Conservation (phyloP, 768 basidiomycete species). For the Suillus plorans region DNA sequence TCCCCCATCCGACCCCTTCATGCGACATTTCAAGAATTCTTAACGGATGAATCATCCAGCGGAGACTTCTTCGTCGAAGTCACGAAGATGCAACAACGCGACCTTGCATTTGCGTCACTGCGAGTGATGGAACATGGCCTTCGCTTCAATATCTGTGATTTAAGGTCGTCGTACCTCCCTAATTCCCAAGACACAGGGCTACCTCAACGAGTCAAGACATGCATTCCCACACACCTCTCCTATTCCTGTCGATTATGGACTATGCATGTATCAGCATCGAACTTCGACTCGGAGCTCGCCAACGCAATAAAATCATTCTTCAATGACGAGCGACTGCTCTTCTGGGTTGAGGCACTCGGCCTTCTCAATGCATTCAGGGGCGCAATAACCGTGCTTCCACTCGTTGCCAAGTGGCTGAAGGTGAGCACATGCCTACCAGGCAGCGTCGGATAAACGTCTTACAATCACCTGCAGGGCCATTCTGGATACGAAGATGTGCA, state of each 20-base stretch:
- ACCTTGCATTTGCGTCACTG: constrained; percentile 1
- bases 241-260: background rate
- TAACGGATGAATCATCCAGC: constrained; percentile 14
- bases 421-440: background rate
- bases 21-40: constrained; percentile 7
- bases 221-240: background rate
- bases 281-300: background rate
- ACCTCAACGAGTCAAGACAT: background rate
- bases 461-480: background rate
- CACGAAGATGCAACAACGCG: background rate
- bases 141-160: constrained; percentile 35
- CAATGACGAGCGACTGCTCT: background rate
- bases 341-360: background rate
- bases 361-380: background rate
- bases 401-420: background rate
- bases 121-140: constrained; percentile 28
- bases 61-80: constrained; percentile 14
- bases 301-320: background rate
- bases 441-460: background rate
- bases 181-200: constrained; percentile 17
- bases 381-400: background rate
- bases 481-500: background rate
- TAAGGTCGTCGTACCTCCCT: constrained; percentile 28
- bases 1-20: background rate
- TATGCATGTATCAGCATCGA: background rate